Percentiles rank a stretch among this genome's conserved stretches.
Evolutionary conservation across 2,329 filamentous ascomycete genomes (phyloP).

Genomic region (Teratosphaeriaceae sp.): DNA sequence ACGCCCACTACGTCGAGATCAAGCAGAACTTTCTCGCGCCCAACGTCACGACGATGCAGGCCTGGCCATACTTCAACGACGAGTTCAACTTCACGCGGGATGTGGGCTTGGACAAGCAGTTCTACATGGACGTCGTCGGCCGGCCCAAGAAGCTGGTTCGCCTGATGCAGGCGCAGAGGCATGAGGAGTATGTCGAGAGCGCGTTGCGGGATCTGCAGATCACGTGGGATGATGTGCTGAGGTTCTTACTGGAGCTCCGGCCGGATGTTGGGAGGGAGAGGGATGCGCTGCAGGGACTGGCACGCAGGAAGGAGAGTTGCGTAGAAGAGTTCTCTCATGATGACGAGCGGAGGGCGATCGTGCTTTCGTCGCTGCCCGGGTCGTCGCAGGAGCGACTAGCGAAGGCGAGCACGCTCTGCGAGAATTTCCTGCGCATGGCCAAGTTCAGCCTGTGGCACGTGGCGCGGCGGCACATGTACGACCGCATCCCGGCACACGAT

Average conservation of each 20-base stretch:
- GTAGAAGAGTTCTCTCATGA: conserved; percentile 29
- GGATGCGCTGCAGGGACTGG: conserved; percentile 13
- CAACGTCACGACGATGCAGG: conserved; percentile 36
- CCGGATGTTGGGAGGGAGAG: conserved; percentile 15
- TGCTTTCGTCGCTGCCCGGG: conserved; percentile 27
- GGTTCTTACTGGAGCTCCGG: conserved; percentile 32
- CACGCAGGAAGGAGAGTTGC: conserved; percentile 20
- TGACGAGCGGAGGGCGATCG: conserved; percentile 24
- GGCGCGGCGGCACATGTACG: conserved; percentile 22
- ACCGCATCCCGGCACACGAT: conserved; percentile 14
- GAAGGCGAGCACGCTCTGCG: conserved; percentile 31
- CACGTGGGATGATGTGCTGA: conserved; percentile 32
- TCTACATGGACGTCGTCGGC: conserved; percentile 23
- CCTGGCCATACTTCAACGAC: conserved; percentile 35
- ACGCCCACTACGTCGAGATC: conserved; percentile 37
- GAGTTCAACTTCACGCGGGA: conserved; percentile 28
- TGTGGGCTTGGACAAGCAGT: conserved; percentile 23
- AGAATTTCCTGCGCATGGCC: conserved; percentile 29
- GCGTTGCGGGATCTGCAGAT: conserved; percentile 31
- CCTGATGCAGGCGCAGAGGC: conserved; percentile 31
- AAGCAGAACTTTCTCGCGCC: conserved; percentile 35
- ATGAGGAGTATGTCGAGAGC: conserved; percentile 28
- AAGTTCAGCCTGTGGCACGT: conserved; percentile 38
- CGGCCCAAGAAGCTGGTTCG: conserved; percentile 28
- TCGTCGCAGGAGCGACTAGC: conserved; percentile 21